Percentiles rank a stretch among this genome's conserved stretches.
phyloP scores from a whole-genome alignment of 805 yeast species.

The Saturnispora saitoi region DNA sequence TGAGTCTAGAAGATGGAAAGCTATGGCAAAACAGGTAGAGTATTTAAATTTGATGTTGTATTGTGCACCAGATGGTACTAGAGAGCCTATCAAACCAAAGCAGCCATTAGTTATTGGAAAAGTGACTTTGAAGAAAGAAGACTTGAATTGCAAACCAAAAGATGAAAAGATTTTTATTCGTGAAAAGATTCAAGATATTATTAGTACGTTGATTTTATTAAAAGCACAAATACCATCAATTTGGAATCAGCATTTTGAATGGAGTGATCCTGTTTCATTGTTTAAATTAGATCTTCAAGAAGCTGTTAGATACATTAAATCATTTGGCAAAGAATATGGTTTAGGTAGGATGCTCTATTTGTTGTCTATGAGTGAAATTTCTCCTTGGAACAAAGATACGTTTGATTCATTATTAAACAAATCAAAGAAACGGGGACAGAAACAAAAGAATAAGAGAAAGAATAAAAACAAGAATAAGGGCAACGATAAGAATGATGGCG shows the following conservation, averaged over 20 bases:
- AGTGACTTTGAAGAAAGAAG: background rate
- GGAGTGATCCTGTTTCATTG: slow-evolving; percentile 50
- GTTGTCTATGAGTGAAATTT: slow-evolving; percentile 57
- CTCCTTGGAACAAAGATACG: slow-evolving; percentile 41
- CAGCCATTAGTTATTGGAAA: background rate
- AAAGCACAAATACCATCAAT: slow-evolving; percentile 52
- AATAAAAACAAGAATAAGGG: too few relatives aligned
- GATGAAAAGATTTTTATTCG: slow-evolving; percentile 32
- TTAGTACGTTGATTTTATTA: slow-evolving; percentile 66
- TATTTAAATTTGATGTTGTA: slow-evolving; percentile 30
- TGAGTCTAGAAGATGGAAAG: slow-evolving; percentile 46
- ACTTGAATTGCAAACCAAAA: slow-evolving; percentile 32
- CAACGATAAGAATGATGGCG: slow-evolving; percentile 10
- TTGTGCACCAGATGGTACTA: slow-evolving; percentile 8
- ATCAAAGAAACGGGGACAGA: slow-evolving; percentile 14
- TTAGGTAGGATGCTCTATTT: slow-evolving; percentile 52
- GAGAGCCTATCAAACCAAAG: background rate
- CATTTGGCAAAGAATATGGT: slow-evolving; percentile 49
- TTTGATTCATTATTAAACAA: slow-evolving; percentile 19
- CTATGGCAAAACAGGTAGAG: slow-evolving; percentile 41
- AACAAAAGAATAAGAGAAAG: slow-evolving; percentile 13
- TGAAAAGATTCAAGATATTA: slow-evolving; percentile 42
- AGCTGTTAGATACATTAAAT: slow-evolving; percentile 42
- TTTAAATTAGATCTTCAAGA: slow-evolving; percentile 39
- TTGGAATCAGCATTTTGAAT: slow-evolving; percentile 69